Evolutionary conservation across 345 rosid species (phyloP).

Genomic region (Moringa oleifera): DNA sequence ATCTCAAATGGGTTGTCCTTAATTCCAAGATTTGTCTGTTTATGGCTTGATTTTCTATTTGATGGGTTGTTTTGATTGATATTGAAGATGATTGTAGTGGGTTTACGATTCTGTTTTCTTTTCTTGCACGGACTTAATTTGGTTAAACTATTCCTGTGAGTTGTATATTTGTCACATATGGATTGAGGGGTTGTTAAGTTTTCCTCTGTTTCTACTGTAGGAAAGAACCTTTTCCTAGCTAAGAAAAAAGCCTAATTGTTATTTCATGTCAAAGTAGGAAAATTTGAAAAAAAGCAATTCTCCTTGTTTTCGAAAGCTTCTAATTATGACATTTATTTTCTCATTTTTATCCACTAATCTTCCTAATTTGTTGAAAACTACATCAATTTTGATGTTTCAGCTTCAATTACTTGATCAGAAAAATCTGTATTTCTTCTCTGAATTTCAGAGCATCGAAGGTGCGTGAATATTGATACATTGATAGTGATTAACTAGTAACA

Average conservation of each 20-base stretch:
- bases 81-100: not conserved
- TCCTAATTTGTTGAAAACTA: not conserved
- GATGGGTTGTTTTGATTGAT: not conserved
- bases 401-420: slow-evolving; percentile 8
- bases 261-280: slow-evolving; percentile 10
- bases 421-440: not conserved
- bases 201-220: slow-evolving; percentile 5
- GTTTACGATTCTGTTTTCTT: not conserved
- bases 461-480: slow-evolving; percentile 9
- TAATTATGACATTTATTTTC: not conserved
- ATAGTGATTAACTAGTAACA: not conserved
- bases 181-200: slow-evolving; percentile 8
- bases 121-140: not conserved
- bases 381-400: not conserved
- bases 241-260: slow-evolving; percentile 10
- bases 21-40: slow-evolving; percentile 18
- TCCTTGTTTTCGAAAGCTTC: not conserved
- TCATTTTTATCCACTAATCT: not conserved
- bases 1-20: slow-evolving; percentile 18
- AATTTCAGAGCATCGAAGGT: slow-evolving; percentile 8
- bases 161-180: not conserved
- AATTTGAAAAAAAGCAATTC: slow-evolving; percentile 4
- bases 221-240: slow-evolving; percentile 11
- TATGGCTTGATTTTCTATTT: slow-evolving; percentile 8
- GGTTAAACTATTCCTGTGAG: not conserved